Evolutionary conservation across 495 filamentous ascomycete species (phyloP).

Genomic region (Amphirosellinia nigrospora): DNA sequence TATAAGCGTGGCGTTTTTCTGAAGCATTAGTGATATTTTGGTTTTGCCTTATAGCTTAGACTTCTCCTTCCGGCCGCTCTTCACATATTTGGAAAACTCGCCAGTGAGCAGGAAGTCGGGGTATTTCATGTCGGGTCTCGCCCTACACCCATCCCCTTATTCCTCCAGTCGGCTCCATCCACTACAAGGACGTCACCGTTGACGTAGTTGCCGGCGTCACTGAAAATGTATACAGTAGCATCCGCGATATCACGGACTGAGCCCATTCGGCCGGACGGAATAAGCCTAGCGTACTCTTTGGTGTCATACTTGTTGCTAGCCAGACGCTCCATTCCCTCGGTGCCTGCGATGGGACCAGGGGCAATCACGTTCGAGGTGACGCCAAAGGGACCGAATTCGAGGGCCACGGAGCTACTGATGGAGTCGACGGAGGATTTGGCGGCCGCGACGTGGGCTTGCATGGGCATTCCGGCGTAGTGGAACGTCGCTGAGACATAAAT

Average conservation of each 20-base stretch:
- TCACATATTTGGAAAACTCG: slow-evolving; percentile 49
- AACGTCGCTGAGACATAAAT: slow-evolving; percentile 88
- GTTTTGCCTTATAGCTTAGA: slow-evolving; percentile 44
- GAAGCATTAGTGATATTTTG: not conserved
- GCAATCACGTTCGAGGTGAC: slow-evolving; percentile 89
- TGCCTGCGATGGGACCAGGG: slow-evolving; percentile 76
- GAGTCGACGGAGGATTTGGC: slow-evolving; percentile 94
- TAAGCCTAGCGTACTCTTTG: slow-evolving; percentile 37
- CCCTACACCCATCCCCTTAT: slow-evolving; percentile 51
- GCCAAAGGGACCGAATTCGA: slow-evolving; percentile 88
- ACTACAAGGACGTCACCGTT: slow-evolving; percentile 81
- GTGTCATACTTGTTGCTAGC: slow-evolving; percentile 45
- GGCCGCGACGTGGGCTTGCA: slow-evolving; percentile 84
- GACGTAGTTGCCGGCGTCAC: slow-evolving; percentile 81
- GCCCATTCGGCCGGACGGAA: slow-evolving; percentile 79
- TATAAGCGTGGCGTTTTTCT: not conserved
- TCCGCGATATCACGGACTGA: slow-evolving; percentile 88
- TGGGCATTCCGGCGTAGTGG: slow-evolving; percentile 82
- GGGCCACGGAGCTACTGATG: slow-evolving; percentile 71
- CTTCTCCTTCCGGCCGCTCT: slow-evolving; percentile 47
- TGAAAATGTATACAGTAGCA: slow-evolving; percentile 86
- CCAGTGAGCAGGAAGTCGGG: slow-evolving; percentile 52
- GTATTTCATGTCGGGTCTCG: slow-evolving; percentile 52
- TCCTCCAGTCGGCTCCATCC: slow-evolving; percentile 76
- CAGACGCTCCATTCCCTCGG: slow-evolving; percentile 65